A percentile compares a stretch with the other conserved stretches of the same genome.
Conservation (phyloP, 352 stramenopile species). For the Phytophthora cryptogea region DNA sequence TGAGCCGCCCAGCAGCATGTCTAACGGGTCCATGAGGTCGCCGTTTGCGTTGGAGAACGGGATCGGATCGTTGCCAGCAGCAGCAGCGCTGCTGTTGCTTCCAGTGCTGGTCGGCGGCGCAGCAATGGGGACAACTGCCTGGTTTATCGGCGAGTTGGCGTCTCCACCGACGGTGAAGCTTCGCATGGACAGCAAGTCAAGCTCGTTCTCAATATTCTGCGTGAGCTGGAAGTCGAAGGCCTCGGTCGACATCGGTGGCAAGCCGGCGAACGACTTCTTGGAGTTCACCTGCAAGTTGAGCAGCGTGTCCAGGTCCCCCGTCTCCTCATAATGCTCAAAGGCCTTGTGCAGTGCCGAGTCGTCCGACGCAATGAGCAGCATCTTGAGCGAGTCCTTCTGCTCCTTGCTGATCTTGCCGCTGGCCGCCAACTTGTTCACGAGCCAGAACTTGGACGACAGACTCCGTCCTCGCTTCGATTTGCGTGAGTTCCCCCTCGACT, state of each 20-base stretch:
- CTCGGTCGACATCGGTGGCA: slow-evolving; percentile 62
- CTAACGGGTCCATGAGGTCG: slow-evolving; percentile 53
- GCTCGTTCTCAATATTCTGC: slow-evolving; percentile 79
- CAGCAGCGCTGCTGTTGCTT: slow-evolving; percentile 6
- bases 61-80: slow-evolving; percentile 40
- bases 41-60: slow-evolving; percentile 42
- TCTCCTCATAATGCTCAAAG: slow-evolving; percentile 84
- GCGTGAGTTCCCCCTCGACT: slow-evolving; percentile 31
- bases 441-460: slow-evolving; percentile 86
- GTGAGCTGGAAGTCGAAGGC: slow-evolving; percentile 80
- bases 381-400: slow-evolving; percentile 83
- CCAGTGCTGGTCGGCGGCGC: slow-evolving; percentile 7
- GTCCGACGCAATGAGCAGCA: slow-evolving; percentile 78
- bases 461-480: slow-evolving; percentile 74
- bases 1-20: slow-evolving; percentile 55
- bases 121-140: slow-evolving; percentile 15
- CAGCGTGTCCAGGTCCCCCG: slow-evolving; percentile 71
- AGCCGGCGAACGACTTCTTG: slow-evolving; percentile 65
- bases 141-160: slow-evolving; percentile 20
- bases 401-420: slow-evolving; percentile 84
- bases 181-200: slow-evolving; percentile 77
- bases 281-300: slow-evolving; percentile 66
- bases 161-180: slow-evolving; percentile 46
- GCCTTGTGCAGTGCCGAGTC: slow-evolving; percentile 71
- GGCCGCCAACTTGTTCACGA: slow-evolving; percentile 81